These are phyloP conservation scores for Metschnikowia colocasiae DNA, from an alignment of 805 yeast species.

Conservation along the genomic window DNA sequence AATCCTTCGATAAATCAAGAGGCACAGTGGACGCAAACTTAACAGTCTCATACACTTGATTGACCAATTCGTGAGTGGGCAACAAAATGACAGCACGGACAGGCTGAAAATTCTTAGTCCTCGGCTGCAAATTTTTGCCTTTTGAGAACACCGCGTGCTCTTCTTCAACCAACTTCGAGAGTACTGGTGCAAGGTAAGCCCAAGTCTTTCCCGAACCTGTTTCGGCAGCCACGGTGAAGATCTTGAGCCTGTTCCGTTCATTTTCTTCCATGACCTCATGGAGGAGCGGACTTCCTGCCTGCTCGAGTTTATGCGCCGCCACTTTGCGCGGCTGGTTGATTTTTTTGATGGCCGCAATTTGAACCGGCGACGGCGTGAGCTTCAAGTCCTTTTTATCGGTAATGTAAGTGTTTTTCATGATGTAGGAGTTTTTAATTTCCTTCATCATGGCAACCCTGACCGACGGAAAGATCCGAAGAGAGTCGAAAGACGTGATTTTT, in stretches of 20 bases:
- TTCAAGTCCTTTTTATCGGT: constrained; percentile 28
- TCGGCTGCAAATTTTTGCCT: constrained; percentile 20
- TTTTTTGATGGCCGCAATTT: constrained; percentile 64
- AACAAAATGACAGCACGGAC: constrained; percentile 73
- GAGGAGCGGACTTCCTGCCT: constrained; percentile 26
- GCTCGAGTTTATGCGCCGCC: constrained; percentile 23
- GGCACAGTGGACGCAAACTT: constrained; percentile 25
- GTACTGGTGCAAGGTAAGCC: constrained; percentile 77
- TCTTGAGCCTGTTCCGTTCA: constrained; percentile 40
- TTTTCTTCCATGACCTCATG: constrained; percentile 28
- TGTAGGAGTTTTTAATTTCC: constrained; percentile 45
- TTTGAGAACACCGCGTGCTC: constrained; percentile 32
- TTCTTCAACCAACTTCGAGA: constrained; percentile 63
- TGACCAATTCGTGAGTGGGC: constrained; percentile 87
- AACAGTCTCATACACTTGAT: constrained; percentile 61
- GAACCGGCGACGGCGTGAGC: constrained; percentile 74
- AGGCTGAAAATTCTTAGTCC: constrained; percentile 25
- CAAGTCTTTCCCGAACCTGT: constrained; percentile 97
- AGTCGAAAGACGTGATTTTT: constrained; percentile 61
- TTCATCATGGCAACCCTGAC: constrained; percentile 58
- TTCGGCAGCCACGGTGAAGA: constrained; percentile 86
- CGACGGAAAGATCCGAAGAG: constrained; percentile 61
- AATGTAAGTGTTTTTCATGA: constrained; percentile 31
- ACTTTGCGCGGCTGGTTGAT: constrained; percentile 43
- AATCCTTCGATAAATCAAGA: constrained; percentile 20